A percentile compares a stretch with the other conserved stretches of the same genome.
phyloP scores from a whole-genome alignment of 352 stramenopile genomes.

The Lagenidium sp. region DNA sequence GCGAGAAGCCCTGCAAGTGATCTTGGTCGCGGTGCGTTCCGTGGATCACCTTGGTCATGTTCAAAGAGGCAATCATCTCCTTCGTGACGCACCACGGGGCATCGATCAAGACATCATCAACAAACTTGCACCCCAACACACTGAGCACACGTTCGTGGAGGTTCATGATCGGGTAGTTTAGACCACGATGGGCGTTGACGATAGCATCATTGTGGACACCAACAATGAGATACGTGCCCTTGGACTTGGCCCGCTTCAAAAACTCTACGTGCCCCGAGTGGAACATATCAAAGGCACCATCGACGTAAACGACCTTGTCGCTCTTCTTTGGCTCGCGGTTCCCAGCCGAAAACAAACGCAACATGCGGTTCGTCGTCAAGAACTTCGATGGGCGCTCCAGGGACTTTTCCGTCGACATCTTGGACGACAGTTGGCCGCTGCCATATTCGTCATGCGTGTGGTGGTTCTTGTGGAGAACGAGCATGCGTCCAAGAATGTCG shows the following conservation, averaged over 20 bases:
- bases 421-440: slow-evolving; percentile 71
- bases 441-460: slow-evolving; percentile 79
- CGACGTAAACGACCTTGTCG: slow-evolving; percentile 96
- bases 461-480: slow-evolving; percentile 94
- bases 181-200: slow-evolving; percentile 83
- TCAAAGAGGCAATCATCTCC: slow-evolving; percentile 94
- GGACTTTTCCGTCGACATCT: slow-evolving; percentile 34
- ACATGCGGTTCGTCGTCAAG: slow-evolving; percentile 93
- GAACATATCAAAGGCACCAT: slow-evolving; percentile 99
- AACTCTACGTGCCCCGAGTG: slow-evolving; percentile 96
- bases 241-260: slow-evolving; percentile 88
- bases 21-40: slow-evolving; percentile 80
- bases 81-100: slow-evolving; percentile 92
- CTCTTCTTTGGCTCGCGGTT: slow-evolving; percentile 82
- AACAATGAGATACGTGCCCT: slow-evolving; percentile 95
- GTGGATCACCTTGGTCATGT: slow-evolving; percentile 78
- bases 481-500: slow-evolving; percentile 98
- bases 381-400: slow-evolving; percentile 89
- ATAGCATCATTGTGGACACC: slow-evolving; percentile 94
- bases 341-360: slow-evolving; percentile 88
- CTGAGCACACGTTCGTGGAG: slow-evolving; percentile 96
- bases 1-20: slow-evolving; percentile 41
- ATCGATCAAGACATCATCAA: slow-evolving; percentile 98
- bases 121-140: slow-evolving; percentile 94
- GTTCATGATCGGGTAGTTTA: slow-evolving; percentile 98